Base-by-base conservation (phyloP, 257 asterid genomes). In the Solanum pimpinellifolium region DNA sequence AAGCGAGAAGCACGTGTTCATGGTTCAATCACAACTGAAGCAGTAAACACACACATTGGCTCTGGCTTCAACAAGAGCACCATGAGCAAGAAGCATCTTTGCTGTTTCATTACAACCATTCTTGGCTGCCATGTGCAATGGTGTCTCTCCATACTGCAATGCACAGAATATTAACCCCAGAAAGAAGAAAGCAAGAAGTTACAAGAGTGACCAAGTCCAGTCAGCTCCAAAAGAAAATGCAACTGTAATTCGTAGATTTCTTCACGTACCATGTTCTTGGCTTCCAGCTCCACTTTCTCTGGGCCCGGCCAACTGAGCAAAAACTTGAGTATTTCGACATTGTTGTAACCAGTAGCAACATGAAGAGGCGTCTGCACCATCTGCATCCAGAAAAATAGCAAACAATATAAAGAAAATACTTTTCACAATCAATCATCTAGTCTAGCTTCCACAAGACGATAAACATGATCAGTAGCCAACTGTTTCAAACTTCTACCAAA, bases 101-200 rank as follows among this genome's bases (percentile, higher is more conserved):
- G 93, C 97, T 88, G 99, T 93, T 89, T 96, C 98, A 87, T 93
- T 95, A 85, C 98, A 95, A 83, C 99, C 99, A 91, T 95, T 97
- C 93, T 97, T 97, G 84, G 98, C 98, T 85, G 99, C 99, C 99
- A 97, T 97, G 89, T 97, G 99, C 92, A 97, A 90, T 56, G 99
- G 99, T 73, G 99, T 96, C 92, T 97, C 99, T 76, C 99, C 99
- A 84, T 97, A 95, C 99, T 97, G 86, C 87, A 87, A 92, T 81
- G 27, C 18, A 83, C 42, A 86, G 68, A 25, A 62, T 3, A 47
- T 47, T 46, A 90, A 75, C 44, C 77, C 73, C 73, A 78, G 35
- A 88, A 76, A 81, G 52, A 88, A 37, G 87, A 86, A 73, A 31
- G 86, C 44, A 62, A 65, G 81, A 80, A 56, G 85, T 14, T 44